Conservation (phyloP, 2,329 filamentous ascomycete species). For the Neospermospora avenae region DNA sequence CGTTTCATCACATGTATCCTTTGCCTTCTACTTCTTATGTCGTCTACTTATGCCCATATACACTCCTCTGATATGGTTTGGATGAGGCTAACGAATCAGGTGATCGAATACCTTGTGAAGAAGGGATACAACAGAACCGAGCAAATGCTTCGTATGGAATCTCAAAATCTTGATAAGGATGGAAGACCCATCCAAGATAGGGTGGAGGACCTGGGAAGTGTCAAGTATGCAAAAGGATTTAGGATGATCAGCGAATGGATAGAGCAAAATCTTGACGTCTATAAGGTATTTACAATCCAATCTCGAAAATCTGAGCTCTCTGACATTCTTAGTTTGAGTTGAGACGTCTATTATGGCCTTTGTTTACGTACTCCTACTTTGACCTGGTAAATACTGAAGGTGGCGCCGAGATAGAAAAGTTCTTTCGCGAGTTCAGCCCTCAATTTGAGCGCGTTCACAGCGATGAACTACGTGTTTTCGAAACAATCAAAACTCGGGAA, state of each 20-base stretch:
- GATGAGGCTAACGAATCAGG: conserved; percentile 41
- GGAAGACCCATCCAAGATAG: conserved; percentile 67
- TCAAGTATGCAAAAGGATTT: conserved; percentile 75
- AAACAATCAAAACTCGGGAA: conserved; percentile 68
- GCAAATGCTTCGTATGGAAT: conserved; percentile 87
- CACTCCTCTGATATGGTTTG: background rate
- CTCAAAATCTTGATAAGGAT: conserved; percentile 75
- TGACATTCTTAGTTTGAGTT: conserved; percentile 69
- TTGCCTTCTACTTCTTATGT: too few species aligned
- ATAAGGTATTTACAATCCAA: conserved; percentile 62
- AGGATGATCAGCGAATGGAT: conserved; percentile 76
- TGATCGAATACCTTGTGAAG: conserved; percentile 94
- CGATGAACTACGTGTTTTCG: conserved; percentile 76
- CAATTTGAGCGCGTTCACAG: conserved; percentile 74
- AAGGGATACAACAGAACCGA: conserved; percentile 93
- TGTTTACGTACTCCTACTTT: conserved; percentile 91
- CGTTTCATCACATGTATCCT: background rate
- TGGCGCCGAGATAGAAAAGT: conserved; percentile 66
- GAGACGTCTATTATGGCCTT: conserved; percentile 82
- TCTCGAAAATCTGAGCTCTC: background rate
- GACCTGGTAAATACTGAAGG: conserved; percentile 73
- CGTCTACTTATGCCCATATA: too few species aligned
- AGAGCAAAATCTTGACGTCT: conserved; percentile 87
- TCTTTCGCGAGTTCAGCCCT: conserved; percentile 64
- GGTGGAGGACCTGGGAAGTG: conserved; percentile 67